Evolutionary conservation across 345 rosid genomes (phyloP), one percentile per base, ranked within the genome.

Genomic region (Salix koriyanagi): DNA sequence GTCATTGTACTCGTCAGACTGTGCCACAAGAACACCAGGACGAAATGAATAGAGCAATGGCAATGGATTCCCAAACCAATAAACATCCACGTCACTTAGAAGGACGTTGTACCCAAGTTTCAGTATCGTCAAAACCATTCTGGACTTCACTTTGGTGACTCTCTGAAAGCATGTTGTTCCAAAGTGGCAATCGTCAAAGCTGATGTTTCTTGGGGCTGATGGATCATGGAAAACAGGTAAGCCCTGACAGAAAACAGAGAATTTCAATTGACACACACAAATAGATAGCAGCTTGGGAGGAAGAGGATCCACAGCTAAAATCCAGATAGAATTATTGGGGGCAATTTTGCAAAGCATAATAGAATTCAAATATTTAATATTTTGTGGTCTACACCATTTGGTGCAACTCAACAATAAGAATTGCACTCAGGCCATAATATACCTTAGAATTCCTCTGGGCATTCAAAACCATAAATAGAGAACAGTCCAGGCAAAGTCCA

Each of bases 131-230:
- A 90, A 75, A 72, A 96, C 97, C 70, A 88, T 84, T 84, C 94
- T 93, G 67, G 99, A 96, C 83, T 96, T 96, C 67, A 87, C 97
- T 86, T 96, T 91, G 41, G 98, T 96, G 70, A 93, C 97, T 83
- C 82, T 87, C 88, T 91, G 97, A 76, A 93, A 96, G 89, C 98
- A 96, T 77, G 88, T 75, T 62, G 97, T 93, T 76, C 99, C 99
- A 60, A 91, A 96, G 82, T 96, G 96, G 78, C 99, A 93, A 67
- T 92, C 94, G 72, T 96, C 80, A 71, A 90, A 92, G 89, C 99
- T 96, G 32, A 92, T 88, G 75, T 91, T 90, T 73, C 83, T 84
- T 11, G 94, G 94, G 4, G 90, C 90, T 66, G 89, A 88, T 75
- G 91, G 88, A 89, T 93, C 94, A 74, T 52, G 23, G 86, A 96